phyloP scores from a whole-genome alignment of 2,329 filamentous ascomycete genomes.

The Tricladium varicosporioides region DNA sequence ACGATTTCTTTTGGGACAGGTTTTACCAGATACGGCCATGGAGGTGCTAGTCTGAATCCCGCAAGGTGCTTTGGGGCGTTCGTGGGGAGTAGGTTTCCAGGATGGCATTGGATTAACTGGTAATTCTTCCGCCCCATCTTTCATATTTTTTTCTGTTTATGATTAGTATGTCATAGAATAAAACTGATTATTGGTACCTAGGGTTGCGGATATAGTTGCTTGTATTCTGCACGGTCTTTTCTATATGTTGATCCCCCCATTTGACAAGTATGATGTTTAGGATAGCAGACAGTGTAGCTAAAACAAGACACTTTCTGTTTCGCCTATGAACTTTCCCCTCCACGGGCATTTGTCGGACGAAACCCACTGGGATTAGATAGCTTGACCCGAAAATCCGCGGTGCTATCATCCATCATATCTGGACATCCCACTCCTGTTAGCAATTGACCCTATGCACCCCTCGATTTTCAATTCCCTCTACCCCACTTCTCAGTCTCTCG shows the following conservation, averaged over 20 bases:
- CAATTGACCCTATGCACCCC: too few species aligned
- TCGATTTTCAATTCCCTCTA: too few species aligned
- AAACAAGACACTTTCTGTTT: too few species aligned
- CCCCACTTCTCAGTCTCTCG: too few species aligned
- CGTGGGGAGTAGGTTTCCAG: slow-evolving; percentile 32
- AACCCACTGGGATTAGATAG: too few species aligned
- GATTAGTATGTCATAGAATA: not conserved
- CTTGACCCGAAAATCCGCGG: too few species aligned
- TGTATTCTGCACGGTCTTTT: slow-evolving; percentile 15
- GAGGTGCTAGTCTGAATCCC: slow-evolving; percentile 40
- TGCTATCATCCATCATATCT: too few species aligned
- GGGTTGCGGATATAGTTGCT: slow-evolving; percentile 15
- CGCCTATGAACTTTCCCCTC: too few species aligned
- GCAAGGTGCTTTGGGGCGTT: slow-evolving; percentile 41
- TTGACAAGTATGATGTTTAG: slow-evolving; percentile 1
- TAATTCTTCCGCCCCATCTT: not conserved
- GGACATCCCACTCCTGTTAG: too few species aligned
- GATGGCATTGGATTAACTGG: slow-evolving; percentile 20
- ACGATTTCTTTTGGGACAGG: slow-evolving; percentile 37
- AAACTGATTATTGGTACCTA: not conserved
- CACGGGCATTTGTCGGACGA: too few species aligned
- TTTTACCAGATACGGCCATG: slow-evolving; percentile 37
- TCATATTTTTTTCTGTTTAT: not conserved
- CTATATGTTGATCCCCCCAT: slow-evolving; percentile 10
- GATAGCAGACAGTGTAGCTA: too few species aligned